Conservation (phyloP, 345 rosid genomes). For the Alliaria petiolata region DNA sequence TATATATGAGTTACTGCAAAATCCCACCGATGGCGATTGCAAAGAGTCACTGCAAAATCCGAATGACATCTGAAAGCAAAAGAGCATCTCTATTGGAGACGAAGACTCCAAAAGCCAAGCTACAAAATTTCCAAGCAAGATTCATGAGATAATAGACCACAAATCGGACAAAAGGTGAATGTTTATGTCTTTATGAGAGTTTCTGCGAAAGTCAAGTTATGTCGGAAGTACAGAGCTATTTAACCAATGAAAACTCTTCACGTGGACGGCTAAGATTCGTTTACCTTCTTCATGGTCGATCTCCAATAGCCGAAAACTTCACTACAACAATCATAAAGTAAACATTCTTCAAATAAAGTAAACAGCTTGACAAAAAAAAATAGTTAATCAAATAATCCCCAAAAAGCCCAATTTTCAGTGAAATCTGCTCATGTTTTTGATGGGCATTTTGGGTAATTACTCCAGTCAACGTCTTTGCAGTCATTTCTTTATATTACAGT, state of each 20-base stretch:
- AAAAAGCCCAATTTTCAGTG: background rate
- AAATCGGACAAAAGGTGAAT: background rate
- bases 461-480: background rate
- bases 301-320: slow-evolving; percentile 2
- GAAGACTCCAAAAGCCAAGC: slow-evolving; percentile 1
- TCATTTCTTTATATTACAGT: background rate
- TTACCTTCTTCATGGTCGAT: background rate
- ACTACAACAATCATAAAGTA: background rate
- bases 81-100: background rate
- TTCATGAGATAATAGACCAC: background rate
- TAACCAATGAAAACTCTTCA: background rate
- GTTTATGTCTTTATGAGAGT: background rate
- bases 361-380: too few species aligned
- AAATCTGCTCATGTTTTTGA: background rate
- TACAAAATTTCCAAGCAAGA: background rate
- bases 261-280: slow-evolving; percentile 4
- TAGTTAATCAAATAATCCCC: background rate
- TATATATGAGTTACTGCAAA: background rate
- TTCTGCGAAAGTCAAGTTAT: slow-evolving; percentile 8
- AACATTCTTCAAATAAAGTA: background rate
- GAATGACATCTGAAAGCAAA: background rate
- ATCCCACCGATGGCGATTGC: background rate
- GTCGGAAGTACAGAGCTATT: slow-evolving; percentile 6
- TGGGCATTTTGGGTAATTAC: slow-evolving; percentile 12
- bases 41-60: background rate